Base-by-base conservation (phyloP, 1,284 basidiomycete genomes). In the Rhodotorula sp. region DNA sequence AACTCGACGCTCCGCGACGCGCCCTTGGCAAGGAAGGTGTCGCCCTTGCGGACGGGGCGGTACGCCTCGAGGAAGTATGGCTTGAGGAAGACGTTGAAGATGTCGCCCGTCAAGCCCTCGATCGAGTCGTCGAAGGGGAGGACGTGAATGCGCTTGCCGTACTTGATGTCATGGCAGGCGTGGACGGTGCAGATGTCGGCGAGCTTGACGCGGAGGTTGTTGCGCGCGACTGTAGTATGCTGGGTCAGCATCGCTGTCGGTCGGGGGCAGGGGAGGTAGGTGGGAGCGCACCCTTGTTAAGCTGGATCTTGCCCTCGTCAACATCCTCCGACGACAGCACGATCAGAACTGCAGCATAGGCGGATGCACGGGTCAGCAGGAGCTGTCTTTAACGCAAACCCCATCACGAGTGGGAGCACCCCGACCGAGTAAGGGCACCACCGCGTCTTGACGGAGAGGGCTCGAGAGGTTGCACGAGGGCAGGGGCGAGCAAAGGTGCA, bases 61-160 rank as follows among this genome's bases (percentile, higher is more conserved):
- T 97, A 97, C 15, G 93, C 93, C 84, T 99, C 97, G n/a, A 99
- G 88, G 90, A 99, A 99, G 84, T 99, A 99, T 0, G 96, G 97
- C 85, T 87, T 97, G 76, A 99, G 89, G 84, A 96, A 99, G 61
- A 99, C 95, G 80, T 99, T 97, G 79, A 99, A 99, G 76, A 99
- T 88, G 84, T 99, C 99, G 46, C 97, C 97, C 77, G 94, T 96
- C 62, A 99, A 86, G 78, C 87, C 97, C 84, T 99, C 97, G 75
- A 99, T 86, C 19, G 96, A 98, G 85, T 99, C 97, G 80, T 98
- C 95, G 80, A 99, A 99, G 21, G 97, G 97, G 36, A 99, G 86
- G 67, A 99, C 88, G 82, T 99, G 97, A 57, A 99, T 89, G 69
- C 96, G 90, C 83, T 99, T 99, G 79, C 97, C 97, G 82, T 99